Evolutionary conservation across 306 rosid genomes (phyloP).

Genomic region (Quillaja saponaria): DNA sequence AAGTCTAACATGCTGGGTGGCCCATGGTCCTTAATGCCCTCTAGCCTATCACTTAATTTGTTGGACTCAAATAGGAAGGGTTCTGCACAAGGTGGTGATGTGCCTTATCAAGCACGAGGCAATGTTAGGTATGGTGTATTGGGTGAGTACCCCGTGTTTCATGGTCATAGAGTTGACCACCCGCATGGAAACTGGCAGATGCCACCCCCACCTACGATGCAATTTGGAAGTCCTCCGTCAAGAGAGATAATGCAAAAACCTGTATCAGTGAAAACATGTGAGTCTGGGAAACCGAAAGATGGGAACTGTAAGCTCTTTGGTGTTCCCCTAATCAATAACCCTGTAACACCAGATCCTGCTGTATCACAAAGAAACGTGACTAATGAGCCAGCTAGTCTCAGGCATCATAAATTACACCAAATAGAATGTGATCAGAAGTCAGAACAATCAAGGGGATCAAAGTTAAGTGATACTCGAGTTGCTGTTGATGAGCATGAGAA

Average conservation of each 20-base stretch:
- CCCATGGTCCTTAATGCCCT: conserved; percentile 59
- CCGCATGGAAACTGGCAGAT: conserved; percentile 60
- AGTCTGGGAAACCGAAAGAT: conserved; percentile 55
- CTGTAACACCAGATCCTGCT: conserved; percentile 39
- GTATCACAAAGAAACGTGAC: conserved; percentile 32
- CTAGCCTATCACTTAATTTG: conserved; percentile 59
- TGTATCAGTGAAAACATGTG: conserved; percentile 34
- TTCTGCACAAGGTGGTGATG: conserved; percentile 49
- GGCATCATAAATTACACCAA: conserved; percentile 31
- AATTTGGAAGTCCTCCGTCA: conserved; percentile 51
- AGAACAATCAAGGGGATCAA: conserved; percentile 48
- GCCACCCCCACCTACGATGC: conserved; percentile 65
- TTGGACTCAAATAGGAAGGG: conserved; percentile 56
- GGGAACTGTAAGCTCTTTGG: conserved; percentile 85
- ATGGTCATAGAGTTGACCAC: conserved; percentile 60
- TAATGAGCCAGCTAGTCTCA: conserved; percentile 38
- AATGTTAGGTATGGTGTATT: conserved; percentile 50
- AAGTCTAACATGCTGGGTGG: conserved; percentile 46
- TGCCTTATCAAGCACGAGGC: conserved; percentile 47
- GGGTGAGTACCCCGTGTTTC: conserved; percentile 51
- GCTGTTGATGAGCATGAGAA: conserved; percentile 48
- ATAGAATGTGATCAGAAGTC: conserved; percentile 52
- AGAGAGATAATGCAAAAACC: conserved; percentile 48
- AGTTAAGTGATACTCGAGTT: conserved; percentile 40
- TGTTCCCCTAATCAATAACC: conserved; percentile 57